Conservation (phyloP, 164 flowering plant species). For the grape (Vitis vinifera) region DNA sequence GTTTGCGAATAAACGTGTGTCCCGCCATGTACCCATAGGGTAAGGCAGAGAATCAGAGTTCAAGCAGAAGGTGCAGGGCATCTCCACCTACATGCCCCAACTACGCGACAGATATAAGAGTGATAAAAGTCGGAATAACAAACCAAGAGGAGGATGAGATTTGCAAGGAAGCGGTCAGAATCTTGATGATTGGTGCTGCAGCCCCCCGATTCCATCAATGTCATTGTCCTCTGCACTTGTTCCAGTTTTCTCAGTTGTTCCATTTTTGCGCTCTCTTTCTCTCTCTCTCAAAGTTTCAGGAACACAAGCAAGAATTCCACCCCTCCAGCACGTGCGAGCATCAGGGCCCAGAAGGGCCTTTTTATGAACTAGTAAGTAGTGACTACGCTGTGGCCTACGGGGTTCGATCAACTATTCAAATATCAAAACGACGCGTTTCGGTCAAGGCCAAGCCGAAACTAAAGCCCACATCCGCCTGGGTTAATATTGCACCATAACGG, state of each 20-base stretch:
- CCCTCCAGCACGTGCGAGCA: not conserved
- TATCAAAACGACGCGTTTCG: too few relatives aligned
- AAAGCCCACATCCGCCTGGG: too few relatives aligned
- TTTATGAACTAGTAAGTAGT: too few relatives aligned
- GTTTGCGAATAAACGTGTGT: not conserved
- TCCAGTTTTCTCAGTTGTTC: slow-evolving; percentile 53
- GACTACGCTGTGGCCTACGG: too few relatives aligned
- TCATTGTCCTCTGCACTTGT: slow-evolving; percentile 34
- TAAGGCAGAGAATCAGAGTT: too few relatives aligned
- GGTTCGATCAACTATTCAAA: too few relatives aligned
- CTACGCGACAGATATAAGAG: not conserved
- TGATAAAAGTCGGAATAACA: too few relatives aligned
- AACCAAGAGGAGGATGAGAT: slow-evolving; percentile 50
- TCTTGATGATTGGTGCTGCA: slow-evolving; percentile 5
- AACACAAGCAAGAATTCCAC: not conserved
- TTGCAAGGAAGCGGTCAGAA: slow-evolving; percentile 46
- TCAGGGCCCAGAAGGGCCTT: not conserved
- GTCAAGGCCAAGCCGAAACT: too few relatives aligned
- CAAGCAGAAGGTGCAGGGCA: too few relatives aligned
- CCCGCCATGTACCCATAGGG: not conserved
- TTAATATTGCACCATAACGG: too few relatives aligned
- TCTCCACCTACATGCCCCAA: not conserved
- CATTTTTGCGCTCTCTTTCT: slow-evolving; percentile 27
- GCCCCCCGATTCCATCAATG: slow-evolving; percentile 28
- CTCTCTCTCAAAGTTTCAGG: not conserved